Conservation (phyloP, 306 rosid genomes). For the Lotus japonicus region DNA sequence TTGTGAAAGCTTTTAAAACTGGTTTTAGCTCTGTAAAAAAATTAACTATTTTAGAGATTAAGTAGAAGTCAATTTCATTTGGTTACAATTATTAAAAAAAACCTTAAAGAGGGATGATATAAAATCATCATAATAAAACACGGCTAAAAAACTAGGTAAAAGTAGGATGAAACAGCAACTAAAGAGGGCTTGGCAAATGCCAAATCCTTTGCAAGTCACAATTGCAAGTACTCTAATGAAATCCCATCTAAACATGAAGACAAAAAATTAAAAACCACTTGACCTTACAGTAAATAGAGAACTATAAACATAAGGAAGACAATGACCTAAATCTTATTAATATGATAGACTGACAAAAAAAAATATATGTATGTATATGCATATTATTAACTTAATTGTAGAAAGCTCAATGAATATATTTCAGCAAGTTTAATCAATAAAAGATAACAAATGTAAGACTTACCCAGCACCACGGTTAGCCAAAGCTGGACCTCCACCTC, state of each 20-base stretch:
- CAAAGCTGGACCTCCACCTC: constrained; percentile 33
- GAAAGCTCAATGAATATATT: background rate
- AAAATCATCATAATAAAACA: background rate
- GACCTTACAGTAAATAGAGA: background rate
- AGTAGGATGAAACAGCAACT: background rate
- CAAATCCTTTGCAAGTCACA: background rate
- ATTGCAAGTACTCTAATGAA: background rate
- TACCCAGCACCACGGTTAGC: constrained; percentile 61
- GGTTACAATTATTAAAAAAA: too few species aligned
- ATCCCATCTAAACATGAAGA: background rate
- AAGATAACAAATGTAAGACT: background rate
- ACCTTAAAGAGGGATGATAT: too few species aligned
- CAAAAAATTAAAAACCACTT: background rate
- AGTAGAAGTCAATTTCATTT: too few species aligned
- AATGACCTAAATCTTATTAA: background rate
- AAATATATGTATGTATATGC: background rate
- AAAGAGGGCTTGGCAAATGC: background rate
- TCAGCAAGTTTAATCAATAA: background rate
- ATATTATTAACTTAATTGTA: background rate
- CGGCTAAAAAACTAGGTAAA: background rate
- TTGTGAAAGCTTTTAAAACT: too few species aligned
- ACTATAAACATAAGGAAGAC: background rate
- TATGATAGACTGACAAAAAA: background rate
- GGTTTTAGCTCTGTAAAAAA: too few species aligned
- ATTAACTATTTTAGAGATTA: too few species aligned